Conservation (phyloP, 2,329 filamentous ascomycete genomes). For the Scortechinia acanthostroma region DNA sequence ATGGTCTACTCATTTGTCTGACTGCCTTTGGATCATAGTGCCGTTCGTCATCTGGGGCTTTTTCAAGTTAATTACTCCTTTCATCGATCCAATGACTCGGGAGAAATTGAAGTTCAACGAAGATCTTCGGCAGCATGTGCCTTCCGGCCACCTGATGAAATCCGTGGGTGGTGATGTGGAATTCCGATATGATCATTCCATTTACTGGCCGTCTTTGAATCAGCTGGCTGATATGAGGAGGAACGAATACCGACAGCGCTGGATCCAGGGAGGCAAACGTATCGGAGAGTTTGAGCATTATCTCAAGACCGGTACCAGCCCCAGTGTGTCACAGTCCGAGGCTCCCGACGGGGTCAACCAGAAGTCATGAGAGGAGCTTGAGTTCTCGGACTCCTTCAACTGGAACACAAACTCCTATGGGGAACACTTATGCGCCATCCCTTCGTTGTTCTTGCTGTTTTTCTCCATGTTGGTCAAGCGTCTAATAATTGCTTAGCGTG, state of each 20-base stretch:
- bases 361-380: too few relatives aligned
- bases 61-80: conserved; percentile 67
- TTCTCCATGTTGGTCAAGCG: too few relatives aligned
- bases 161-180: conserved; percentile 53
- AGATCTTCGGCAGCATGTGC: conserved; percentile 53
- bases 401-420: too few relatives aligned
- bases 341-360: too few relatives aligned
- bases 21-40: conserved; percentile 28
- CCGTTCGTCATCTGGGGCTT: conserved; percentile 66
- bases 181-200: conserved; percentile 62
- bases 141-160: conserved; percentile 55
- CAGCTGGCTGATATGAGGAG: conserved; percentile 44
- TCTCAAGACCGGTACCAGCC: conserved; percentile 45
- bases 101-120: conserved; percentile 72
- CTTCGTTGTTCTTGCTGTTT: too few relatives aligned
- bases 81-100: conserved; percentile 67
- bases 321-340: background rate
- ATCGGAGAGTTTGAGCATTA: conserved; percentile 66
- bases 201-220: conserved; percentile 64
- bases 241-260: conserved; percentile 42
- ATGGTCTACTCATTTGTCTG: background rate
- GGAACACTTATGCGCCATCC: too few relatives aligned
- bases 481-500: too few relatives aligned
- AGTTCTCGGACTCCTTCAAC: too few relatives aligned
- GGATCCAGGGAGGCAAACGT: conserved; percentile 55